Percentiles rank a stretch among this genome's conserved stretches.
Conservation (phyloP, 495 filamentous ascomycete species). For the Penicillium lagena region DNA sequence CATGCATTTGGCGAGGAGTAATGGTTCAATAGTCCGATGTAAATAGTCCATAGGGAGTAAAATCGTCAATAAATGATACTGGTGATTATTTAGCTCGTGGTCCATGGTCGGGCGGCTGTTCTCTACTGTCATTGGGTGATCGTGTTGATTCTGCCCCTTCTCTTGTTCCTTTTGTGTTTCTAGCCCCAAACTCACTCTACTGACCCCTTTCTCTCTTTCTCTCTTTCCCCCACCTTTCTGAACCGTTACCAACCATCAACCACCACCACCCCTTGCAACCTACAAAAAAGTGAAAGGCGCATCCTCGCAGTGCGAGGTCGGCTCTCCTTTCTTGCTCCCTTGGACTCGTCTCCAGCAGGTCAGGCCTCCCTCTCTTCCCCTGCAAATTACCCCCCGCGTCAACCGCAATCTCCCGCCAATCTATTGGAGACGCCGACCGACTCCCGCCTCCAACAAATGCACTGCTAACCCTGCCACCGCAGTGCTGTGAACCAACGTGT, state of each 20-base stretch:
- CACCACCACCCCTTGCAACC: not conserved
- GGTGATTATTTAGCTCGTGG: not conserved
- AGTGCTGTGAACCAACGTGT: not conserved
- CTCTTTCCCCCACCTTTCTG: constrained; percentile 4
- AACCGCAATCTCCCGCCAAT: no score
- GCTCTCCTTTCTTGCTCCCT: constrained; percentile 4
- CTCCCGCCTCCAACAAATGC: not conserved
- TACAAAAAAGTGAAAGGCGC: constrained; percentile 3
- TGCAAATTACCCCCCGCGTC: no score
- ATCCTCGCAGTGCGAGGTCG: constrained; percentile 24
- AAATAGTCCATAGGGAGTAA: not conserved
- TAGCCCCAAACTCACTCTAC: not conserved
- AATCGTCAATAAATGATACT: not conserved
- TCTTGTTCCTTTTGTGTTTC: not conserved
- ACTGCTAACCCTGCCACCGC: not conserved
- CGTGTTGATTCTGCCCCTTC: not conserved
- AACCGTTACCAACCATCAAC: not conserved
- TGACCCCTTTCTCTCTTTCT: constrained; percentile 6
- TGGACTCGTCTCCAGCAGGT: no score
- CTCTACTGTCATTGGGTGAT: no score
- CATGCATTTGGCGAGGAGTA: constrained; percentile 84
- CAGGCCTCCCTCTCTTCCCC: no score
- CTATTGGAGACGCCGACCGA: not conserved
- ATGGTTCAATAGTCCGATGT: not conserved
- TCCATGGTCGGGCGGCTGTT: no score